Conservation (phyloP, 495 filamentous ascomycete species). For the Astrothelium subdiscretum region DNA sequence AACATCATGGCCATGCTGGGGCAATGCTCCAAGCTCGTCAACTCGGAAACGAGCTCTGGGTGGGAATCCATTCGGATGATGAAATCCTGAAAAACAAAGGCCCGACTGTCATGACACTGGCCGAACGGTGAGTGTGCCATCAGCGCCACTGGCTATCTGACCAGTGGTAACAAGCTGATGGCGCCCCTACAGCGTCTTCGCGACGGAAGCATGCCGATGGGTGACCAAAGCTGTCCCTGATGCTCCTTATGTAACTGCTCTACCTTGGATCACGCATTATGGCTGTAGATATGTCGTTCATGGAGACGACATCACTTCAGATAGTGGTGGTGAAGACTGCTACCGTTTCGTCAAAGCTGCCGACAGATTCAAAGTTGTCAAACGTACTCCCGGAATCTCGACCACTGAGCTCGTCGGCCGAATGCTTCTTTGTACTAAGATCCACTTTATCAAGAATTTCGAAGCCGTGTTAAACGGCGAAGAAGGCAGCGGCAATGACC, state of each 20-base stretch:
- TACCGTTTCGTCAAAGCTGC: conserved; percentile 94
- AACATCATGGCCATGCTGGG: conserved; percentile 94
- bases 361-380: conserved; percentile 83
- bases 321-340: conserved; percentile 81
- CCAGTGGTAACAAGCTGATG: conserved; percentile 1
- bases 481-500: conserved; percentile 57
- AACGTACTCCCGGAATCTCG: conserved; percentile 89
- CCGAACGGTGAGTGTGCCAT: conserved; percentile 54
- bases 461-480: conserved; percentile 42
- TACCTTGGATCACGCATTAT: conserved; percentile 88
- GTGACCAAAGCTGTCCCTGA: conserved; percentile 67
- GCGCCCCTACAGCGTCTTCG: conserved; percentile 44
- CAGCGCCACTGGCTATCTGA: not conserved
- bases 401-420: conserved; percentile 94
- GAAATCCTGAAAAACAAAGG: conserved; percentile 94
- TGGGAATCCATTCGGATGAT: conserved; percentile 90
- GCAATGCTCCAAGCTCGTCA: conserved; percentile 89
- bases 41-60: conserved; percentile 74
- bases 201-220: conserved; percentile 93
- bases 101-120: conserved; percentile 88
- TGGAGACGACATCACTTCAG: conserved; percentile 81
- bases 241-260: conserved; percentile 88
- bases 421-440: conserved; percentile 87
- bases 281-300: conserved; percentile 89
- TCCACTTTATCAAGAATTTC: conserved; percentile 74